Percentiles rank a stretch among this genome's conserved stretches.
Conservation (phyloP, 2,329 filamentous ascomycete species). For the Diaporthe eres region DNA sequence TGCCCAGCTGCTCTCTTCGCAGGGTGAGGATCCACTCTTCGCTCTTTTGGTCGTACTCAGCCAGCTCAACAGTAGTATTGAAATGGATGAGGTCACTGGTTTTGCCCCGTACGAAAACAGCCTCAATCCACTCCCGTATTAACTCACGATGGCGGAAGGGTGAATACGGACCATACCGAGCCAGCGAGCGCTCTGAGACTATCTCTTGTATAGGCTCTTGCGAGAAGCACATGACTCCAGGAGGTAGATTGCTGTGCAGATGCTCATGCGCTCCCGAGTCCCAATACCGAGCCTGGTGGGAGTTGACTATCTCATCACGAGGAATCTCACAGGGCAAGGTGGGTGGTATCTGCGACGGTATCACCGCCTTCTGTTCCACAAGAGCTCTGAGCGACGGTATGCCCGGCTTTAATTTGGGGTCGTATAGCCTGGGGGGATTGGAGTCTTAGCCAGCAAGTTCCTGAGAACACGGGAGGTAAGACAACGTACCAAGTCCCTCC, state of each 20-base stretch:
- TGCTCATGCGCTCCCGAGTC: conserved; percentile 69
- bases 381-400: conserved; percentile 3
- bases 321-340: background rate
- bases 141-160: conserved; percentile 14
- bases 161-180: conserved; percentile 53
- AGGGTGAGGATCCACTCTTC: conserved; percentile 45
- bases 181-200: background rate
- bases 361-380: background rate
- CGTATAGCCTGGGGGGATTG: background rate
- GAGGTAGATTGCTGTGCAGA: conserved; percentile 71
- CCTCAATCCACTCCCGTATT: conserved; percentile 41
- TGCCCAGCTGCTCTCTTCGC: conserved; percentile 40
- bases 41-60: conserved; percentile 47
- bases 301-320: conserved; percentile 44
- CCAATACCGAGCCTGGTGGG: conserved; percentile 59
- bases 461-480: too few relatives aligned
- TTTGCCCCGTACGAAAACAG: conserved; percentile 33
- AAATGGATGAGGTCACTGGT: conserved; percentile 57
- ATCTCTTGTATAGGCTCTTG: conserved; percentile 57
- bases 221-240: conserved; percentile 68
- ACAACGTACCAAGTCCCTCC: conserved; percentile 33
- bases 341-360: background rate
- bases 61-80: conserved; percentile 70
- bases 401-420: background rate
- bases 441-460: background rate